Conservation (phyloP, 495 filamentous ascomycete species). For the Talaromyces adpressus region DNA sequence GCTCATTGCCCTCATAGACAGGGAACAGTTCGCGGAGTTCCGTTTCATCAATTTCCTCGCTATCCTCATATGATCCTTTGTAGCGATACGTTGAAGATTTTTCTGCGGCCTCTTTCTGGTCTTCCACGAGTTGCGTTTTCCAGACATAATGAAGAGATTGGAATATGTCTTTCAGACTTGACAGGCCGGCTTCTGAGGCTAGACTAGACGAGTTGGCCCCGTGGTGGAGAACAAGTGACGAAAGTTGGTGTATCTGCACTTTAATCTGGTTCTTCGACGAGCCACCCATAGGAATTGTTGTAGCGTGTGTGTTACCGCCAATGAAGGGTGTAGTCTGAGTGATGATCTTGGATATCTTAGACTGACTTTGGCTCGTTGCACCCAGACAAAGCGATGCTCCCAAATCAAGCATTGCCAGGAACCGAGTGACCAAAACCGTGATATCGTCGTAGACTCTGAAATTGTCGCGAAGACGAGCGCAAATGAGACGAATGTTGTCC, state of each 20-base stretch:
- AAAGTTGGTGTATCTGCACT: constrained; percentile 38
- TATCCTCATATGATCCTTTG: constrained; percentile 63
- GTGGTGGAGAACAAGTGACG: constrained; percentile 27
- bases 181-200: constrained; percentile 18
- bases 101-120: constrained; percentile 62
- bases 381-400: constrained; percentile 57
- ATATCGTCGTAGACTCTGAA: constrained; percentile 81
- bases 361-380: not conserved
- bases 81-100: constrained; percentile 76
- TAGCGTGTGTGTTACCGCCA: constrained; percentile 35
- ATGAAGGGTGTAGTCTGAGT: constrained; percentile 57
- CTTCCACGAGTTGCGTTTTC: constrained; percentile 63
- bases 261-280: constrained; percentile 36
- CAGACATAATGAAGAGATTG: constrained; percentile 68
- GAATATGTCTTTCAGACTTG: constrained; percentile 44
- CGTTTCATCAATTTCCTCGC: constrained; percentile 67
- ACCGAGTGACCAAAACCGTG: constrained; percentile 67
- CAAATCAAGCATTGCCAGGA: constrained; percentile 72
- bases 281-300: constrained; percentile 12
- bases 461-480: constrained; percentile 53
- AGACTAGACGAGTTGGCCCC: constrained; percentile 29
- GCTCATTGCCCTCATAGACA: constrained; percentile 49
- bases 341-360: constrained; percentile 19
- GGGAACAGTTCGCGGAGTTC: constrained; percentile 79
- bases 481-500: constrained; percentile 64